Percentiles rank a stretch among this genome's conserved stretches.
These are phyloP conservation scores for Rhodotorula mucilaginosa DNA, from an alignment of 1,284 basidiomycete genomes.

Conservation along the genomic window DNA sequence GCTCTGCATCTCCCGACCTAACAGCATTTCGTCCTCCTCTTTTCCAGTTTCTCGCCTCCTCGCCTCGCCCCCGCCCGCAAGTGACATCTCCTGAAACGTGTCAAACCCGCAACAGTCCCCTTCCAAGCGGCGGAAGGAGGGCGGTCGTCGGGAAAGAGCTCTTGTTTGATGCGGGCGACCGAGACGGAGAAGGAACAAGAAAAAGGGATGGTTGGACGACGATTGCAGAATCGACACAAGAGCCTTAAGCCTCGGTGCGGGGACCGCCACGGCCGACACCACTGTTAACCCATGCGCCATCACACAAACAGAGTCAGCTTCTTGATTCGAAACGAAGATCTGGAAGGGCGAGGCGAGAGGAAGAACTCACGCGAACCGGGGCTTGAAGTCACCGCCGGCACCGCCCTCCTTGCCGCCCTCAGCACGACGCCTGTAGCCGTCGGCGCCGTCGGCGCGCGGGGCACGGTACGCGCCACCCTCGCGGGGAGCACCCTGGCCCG, in stretches of 20 bases:
- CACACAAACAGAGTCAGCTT: no score
- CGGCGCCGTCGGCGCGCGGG: constrained; percentile 60
- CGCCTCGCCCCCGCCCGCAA: no score
- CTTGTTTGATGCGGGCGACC: no score
- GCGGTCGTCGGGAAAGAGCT: neutral
- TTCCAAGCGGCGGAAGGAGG: no score
- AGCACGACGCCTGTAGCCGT: constrained; percentile 71
- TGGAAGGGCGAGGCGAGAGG: neutral
- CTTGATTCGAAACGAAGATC: constrained; percentile 45
- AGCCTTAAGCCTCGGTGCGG: constrained; percentile 46
- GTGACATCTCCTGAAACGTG: no score
- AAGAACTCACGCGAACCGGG: constrained; percentile 40
- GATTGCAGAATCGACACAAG: neutral
- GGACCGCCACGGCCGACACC: constrained; percentile 85
- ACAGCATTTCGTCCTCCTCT: no score
- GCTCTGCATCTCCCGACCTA: no score
- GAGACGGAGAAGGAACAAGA: neutral
- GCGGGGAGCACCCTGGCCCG: constrained; percentile 49
- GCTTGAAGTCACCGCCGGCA: constrained; percentile 42
- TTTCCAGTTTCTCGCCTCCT: no score
- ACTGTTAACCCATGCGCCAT: constrained; percentile 52
- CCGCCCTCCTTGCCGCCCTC: constrained; percentile 48
- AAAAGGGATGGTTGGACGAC: neutral
- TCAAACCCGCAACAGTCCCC: no score
- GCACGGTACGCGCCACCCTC: constrained; percentile 73